These are phyloP conservation scores for Phaeophleospora eucalypticola DNA, from an alignment of 2,329 filamentous ascomycete genomes.

Conservation along the genomic window DNA sequence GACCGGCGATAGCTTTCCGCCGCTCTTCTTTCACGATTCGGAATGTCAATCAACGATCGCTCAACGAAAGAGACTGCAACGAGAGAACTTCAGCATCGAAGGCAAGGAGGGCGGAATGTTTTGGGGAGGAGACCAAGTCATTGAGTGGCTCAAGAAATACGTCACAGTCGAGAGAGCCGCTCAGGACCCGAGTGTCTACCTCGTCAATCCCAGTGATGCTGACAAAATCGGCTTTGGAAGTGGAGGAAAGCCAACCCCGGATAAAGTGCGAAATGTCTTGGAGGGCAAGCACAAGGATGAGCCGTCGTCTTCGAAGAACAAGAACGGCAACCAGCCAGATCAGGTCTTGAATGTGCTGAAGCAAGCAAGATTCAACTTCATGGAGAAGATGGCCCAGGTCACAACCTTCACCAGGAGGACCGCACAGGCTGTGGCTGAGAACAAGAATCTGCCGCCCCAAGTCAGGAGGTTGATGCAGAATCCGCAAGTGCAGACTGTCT, in stretches of 20 bases:
- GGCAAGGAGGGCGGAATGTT: slow-evolving; percentile 70
- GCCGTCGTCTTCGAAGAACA: slow-evolving; percentile 32
- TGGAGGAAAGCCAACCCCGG: slow-evolving; percentile 48
- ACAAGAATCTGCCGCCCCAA: slow-evolving; percentile 85
- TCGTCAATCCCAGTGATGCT: slow-evolving; percentile 81
- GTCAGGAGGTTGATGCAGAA: slow-evolving; percentile 79
- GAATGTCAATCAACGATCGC: slow-evolving; percentile 95
- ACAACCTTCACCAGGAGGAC: slow-evolving; percentile 92
- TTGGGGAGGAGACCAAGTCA: slow-evolving; percentile 94
- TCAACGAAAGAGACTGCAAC: slow-evolving; percentile 81
- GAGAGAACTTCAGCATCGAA: slow-evolving; percentile 70
- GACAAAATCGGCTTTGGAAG: slow-evolving; percentile 77
- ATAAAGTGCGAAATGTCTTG: slow-evolving; percentile 42
- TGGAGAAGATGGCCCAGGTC: slow-evolving; percentile 96
- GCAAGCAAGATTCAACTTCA: slow-evolving; percentile 90
- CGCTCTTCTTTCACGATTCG: slow-evolving; percentile 94
- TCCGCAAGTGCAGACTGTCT: slow-evolving; percentile 88
- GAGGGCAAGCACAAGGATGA: slow-evolving; percentile 36
- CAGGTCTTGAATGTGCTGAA: slow-evolving; percentile 90
- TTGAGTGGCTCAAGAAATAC: slow-evolving; percentile 85
- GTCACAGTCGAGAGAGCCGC: slow-evolving; percentile 76
- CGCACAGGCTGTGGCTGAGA: slow-evolving; percentile 86
- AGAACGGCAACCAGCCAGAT: slow-evolving; percentile 71
- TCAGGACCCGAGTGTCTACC: slow-evolving; percentile 84
- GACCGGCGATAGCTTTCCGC: slow-evolving; percentile 87